Percentiles rank a stretch among this genome's conserved stretches.
These are phyloP conservation scores for Cinnamomum chago DNA, from an alignment of 164 flowering plant genomes.

Conservation along the genomic window DNA sequence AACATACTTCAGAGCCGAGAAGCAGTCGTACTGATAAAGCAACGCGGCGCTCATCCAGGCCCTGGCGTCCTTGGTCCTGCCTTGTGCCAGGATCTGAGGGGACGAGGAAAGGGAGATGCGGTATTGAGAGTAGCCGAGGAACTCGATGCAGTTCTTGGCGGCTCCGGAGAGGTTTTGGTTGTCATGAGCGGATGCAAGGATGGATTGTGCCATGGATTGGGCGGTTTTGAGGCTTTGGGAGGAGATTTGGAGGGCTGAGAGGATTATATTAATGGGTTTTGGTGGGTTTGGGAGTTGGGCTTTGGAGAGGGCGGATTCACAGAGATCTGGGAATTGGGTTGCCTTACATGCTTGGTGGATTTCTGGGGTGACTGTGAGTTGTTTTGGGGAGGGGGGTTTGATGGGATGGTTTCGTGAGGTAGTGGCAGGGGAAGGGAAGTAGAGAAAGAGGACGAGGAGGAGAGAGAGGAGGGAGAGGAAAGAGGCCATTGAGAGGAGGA, in stretches of 20 bases:
- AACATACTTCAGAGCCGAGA: constrained; percentile 62
- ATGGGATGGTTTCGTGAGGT: neutral
- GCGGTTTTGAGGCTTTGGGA: constrained; percentile 46
- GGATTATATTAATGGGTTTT: constrained; percentile 40
- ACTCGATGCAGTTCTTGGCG: constrained; percentile 53
- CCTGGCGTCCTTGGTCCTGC: constrained; percentile 51
- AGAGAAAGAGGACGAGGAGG: constrained; percentile 24
- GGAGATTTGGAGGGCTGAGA: constrained; percentile 40
- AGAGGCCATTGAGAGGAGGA: constrained; percentile 31
- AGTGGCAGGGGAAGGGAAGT: constrained; percentile 5
- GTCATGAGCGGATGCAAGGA: constrained; percentile 40
- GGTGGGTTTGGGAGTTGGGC: constrained; percentile 27
- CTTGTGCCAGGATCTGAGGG: constrained; percentile 27
- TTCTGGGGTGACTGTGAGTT: neutral
- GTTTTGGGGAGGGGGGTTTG: neutral
- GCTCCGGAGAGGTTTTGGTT: constrained; percentile 53
- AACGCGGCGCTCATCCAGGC: constrained; percentile 79
- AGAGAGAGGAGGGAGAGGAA: constrained; percentile 26
- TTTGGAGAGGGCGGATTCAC: constrained; percentile 33
- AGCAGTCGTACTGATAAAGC: constrained; percentile 62
- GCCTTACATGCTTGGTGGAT: constrained; percentile 64
- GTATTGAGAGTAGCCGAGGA: constrained; percentile 36
- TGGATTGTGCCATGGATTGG: constrained; percentile 35
- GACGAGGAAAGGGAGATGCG: constrained; percentile 26
- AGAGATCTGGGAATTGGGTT: constrained; percentile 49